Base-by-base conservation (phyloP, 75 land plant species). In the Picea sitchensis region DNA sequence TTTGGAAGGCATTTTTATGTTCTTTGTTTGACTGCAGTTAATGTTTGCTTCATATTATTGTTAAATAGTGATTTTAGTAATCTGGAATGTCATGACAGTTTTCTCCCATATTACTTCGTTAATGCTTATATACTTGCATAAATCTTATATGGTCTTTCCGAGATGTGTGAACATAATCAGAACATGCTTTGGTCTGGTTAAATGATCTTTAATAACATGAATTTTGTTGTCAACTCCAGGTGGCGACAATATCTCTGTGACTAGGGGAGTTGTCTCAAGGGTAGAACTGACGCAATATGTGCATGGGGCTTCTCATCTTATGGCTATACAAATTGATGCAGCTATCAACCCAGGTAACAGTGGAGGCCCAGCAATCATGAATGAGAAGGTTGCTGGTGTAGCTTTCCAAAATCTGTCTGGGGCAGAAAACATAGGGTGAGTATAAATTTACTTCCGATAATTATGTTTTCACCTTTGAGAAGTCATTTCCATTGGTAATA, bases 291-390 rank as follows among this genome's bases (percentile, higher is more conserved):
- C 93, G 77, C 96, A 92, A 68, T 96, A 96, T 84, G 93, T 92
- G 18, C 98, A 96, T 84, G 96, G 98, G 63, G 96, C 94, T 9
- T 76, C 93, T 44, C 92, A 96, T 77, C 88, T 96, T 8, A 90
- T 96, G 96, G 98, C 94, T 58, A 94, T 96, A 75, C 98, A 96
- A 78, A 96, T 96, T 78, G 98, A 96, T 87, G 98, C 96, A 58
- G 98, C 98, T 32, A 94, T 96, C 61, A 96, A 96, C 65, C 96
- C 98, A 57, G 98, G 98, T 5, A 96, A 96, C 72, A 92, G 94
- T 91, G 98, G 98, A 17, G 98, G 98, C 13, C 98, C 96, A 34
- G 98, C 98, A 68, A 87, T 96, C 34, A 93, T 91, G 92, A 89
- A 89, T 44, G 89, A 90, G 79, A 96, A 90, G 69, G 96, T 94